Conservation (phyloP, 2,329 filamentous ascomycete genomes). For the Pseudopyrenochaeta lycopersici region DNA sequence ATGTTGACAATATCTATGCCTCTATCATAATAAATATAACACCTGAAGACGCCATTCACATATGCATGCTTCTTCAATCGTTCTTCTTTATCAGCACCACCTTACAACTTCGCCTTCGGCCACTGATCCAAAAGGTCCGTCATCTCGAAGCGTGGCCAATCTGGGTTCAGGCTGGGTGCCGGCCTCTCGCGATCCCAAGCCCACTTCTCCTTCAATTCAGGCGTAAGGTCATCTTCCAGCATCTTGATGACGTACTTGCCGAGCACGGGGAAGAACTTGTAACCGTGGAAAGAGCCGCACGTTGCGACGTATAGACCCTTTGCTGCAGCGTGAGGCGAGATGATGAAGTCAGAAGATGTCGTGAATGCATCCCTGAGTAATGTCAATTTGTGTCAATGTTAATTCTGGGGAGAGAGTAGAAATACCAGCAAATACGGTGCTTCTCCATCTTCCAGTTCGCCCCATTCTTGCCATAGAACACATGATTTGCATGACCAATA, state of each 20-base stretch:
- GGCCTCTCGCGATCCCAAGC: constrained; percentile 67
- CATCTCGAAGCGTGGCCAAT: constrained; percentile 68
- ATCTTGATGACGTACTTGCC: constrained; percentile 64
- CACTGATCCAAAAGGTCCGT: constrained; percentile 57
- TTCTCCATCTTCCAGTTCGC: constrained; percentile 67
- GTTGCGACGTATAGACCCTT: constrained; percentile 65
- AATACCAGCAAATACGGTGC: constrained; percentile 72
- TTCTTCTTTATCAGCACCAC: neutral
- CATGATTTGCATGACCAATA: constrained; percentile 64
- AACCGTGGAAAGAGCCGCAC: constrained; percentile 68
- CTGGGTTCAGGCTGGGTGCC: constrained; percentile 59
- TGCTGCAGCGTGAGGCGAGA: constrained; percentile 60
- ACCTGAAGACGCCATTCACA: constrained; percentile 11
- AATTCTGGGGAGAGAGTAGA: neutral
- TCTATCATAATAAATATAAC: neutral
- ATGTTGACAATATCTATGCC: neutral
- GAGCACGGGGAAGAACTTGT: constrained; percentile 68
- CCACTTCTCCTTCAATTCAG: constrained; percentile 69
- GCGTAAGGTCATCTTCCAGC: constrained; percentile 51
- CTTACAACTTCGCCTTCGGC: constrained; percentile 41
- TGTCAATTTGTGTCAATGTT: constrained; percentile 41
- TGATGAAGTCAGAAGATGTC: constrained; percentile 63
- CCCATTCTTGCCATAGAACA: constrained; percentile 68
- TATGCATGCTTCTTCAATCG: constrained; percentile 6
- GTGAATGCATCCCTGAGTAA: constrained; percentile 73